phyloP scores from a whole-genome alignment of 345 rosid genomes.

The Turnera subulata region DNA sequence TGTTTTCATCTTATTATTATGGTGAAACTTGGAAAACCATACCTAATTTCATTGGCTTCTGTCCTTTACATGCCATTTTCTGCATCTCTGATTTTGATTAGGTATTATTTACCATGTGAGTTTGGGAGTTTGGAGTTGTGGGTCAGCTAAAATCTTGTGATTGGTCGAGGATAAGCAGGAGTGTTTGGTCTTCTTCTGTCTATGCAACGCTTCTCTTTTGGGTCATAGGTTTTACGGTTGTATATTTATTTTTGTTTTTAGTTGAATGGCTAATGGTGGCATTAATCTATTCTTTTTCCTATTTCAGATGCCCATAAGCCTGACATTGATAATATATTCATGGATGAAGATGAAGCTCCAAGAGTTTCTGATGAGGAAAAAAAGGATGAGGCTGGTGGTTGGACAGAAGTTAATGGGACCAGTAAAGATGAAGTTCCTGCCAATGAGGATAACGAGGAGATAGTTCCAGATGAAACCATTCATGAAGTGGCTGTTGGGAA shows the following conservation, averaged over 20 bases:
- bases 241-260: not conserved
- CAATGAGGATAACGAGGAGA: conserved; percentile 50
- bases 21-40: no score
- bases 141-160: no score
- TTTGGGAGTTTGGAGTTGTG: no score
- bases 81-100: not conserved
- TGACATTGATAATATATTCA: conserved; percentile 76
- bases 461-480: conserved; percentile 73
- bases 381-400: conserved; percentile 57
- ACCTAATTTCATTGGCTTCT: not conserved
- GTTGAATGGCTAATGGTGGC: no score
- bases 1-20: no score
- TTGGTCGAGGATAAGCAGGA: no score
- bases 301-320: conserved; percentile 59
- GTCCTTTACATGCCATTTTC: not conserved
- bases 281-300: conserved; percentile 15
- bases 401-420: conserved; percentile 54
- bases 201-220: no score
- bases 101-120: no score
- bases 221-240: not conserved
- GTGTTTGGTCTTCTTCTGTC: no score
- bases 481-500: conserved; percentile 84
- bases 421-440: conserved; percentile 40
- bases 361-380: conserved; percentile 45
- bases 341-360: conserved; percentile 83